Base-by-base conservation (phyloP, 2,329 filamentous ascomycete species). In the Penicillium sp. region DNA sequence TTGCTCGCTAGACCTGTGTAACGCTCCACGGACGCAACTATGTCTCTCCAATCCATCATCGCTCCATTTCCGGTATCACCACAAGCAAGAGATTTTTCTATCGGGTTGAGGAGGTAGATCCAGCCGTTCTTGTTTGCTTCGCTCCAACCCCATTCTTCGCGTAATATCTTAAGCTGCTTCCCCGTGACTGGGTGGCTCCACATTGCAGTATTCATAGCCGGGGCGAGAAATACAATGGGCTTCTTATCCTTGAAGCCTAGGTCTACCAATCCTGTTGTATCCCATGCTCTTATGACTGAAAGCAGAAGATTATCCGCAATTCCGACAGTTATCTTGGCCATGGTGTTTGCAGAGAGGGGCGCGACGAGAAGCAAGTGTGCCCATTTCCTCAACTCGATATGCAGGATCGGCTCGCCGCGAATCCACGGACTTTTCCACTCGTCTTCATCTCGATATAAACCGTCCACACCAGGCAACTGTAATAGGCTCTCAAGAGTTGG, bases 191-290 rank as follows among this genome's bases (percentile, higher is more conserved):
- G 93, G 73, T 97, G 92, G 59, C 84, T 82, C 90, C 91, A 96
- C 93, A 97, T 97, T 4, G 89, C 88, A 26, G 88, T 92, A 75
- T 97, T 97, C 92, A 97, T 96, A 31, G 90, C 88, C 1, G 90
- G 89, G 2, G 91, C 91, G 0, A 94, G 90, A 1, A 95, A 71
- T 41, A 96, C 92, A 66, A 83, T 85, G 75, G 89, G 90, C 75
- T 83, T 86, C 29, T 58, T 65, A 13, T 55, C 41, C 44, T 70
- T 71, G 35, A 69, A 65, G 17, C 51, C 58, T 46, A 67, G 73
- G 51, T 90, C 88, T 7, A 90, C 79, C 17, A 82, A 73, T 0
- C 88, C 87, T n/a, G 83, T 83, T 0, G 88, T 89, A 76, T 98
- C 94, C 95, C 94, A 99, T 0, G 94, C 94, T 21, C 94, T 83